Evolutionary conservation across 495 filamentous ascomycete genomes (phyloP).

Genomic region (Aspergillus campestris): DNA sequence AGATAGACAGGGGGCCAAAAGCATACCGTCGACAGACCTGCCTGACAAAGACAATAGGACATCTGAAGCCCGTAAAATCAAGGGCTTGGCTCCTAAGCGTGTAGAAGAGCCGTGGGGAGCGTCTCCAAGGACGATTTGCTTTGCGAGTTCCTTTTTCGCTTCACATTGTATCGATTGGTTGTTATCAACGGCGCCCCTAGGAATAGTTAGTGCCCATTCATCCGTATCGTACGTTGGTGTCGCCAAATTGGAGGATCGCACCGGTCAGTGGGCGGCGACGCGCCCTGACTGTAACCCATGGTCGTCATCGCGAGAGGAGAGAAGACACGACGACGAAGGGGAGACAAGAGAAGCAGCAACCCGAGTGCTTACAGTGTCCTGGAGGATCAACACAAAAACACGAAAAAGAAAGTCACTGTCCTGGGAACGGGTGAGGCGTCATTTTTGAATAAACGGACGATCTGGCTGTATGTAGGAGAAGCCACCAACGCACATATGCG

Average conservation of each 20-base stretch:
- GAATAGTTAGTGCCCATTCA: slow-evolving; percentile 1
- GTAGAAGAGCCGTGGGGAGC: slow-evolving; percentile 7
- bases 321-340: neutral
- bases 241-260: slow-evolving; percentile 1
- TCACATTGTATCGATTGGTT: slow-evolving; percentile 2
- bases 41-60: slow-evolving; percentile 17
- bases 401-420: slow-evolving; percentile 7
- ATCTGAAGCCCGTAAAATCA: slow-evolving; percentile 16
- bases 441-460: slow-evolving; percentile 17
- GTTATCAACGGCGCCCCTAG: slow-evolving; percentile 5
- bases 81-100: slow-evolving; percentile 8
- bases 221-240: neutral
- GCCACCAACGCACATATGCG: slow-evolving; percentile 11
- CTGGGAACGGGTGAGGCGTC: slow-evolving; percentile 16
- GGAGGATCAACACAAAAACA: slow-evolving; percentile 3
- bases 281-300: slow-evolving; percentile 5
- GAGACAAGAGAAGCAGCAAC: neutral
- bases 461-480: neutral
- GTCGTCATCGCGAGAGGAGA: neutral
- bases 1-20: slow-evolving; percentile 1
- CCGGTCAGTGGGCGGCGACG: slow-evolving; percentile 6
- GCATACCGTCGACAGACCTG: slow-evolving; percentile 14
- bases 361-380: neutral
- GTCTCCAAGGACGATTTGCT: slow-evolving; percentile 10
- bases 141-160: slow-evolving; percentile 10